Evolutionary conservation across 331 rosid species (phyloP).

Genomic region (Malus hybrid): DNA sequence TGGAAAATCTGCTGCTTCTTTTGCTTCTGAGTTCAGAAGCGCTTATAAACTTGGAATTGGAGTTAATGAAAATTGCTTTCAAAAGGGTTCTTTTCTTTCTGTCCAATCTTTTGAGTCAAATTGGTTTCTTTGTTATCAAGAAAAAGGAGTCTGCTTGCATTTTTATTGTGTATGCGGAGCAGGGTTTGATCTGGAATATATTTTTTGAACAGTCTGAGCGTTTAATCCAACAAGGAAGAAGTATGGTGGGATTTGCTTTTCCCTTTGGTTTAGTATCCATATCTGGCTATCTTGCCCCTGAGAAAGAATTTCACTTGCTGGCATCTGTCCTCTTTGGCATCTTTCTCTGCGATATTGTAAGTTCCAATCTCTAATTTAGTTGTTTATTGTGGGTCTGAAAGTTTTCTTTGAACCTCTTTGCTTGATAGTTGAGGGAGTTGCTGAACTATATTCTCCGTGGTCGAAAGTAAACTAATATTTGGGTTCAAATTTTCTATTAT

Average conservation of each 20-base stretch:
- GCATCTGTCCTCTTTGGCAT: constrained; percentile 53
- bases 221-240: not conserved
- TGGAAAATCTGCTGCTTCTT: not conserved
- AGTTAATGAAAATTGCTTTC: not conserved
- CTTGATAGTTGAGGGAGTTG: not conserved
- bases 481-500: not conserved
- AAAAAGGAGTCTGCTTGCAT: not conserved
- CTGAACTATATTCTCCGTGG: not conserved
- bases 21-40: not conserved
- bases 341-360: constrained; percentile 61
- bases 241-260: constrained; percentile 35
- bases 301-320: constrained; percentile 55
- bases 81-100: not conserved
- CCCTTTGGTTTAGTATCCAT: constrained; percentile 24
- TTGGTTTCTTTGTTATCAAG: not conserved
- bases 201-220: not conserved
- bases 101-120: not conserved
- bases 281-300: constrained; percentile 27
- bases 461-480: not conserved
- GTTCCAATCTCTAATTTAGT: constrained; percentile 18
- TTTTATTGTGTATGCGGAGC: not conserved
- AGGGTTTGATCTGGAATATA: not conserved
- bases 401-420: not conserved
- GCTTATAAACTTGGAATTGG: not conserved
- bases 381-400: not conserved